Evolutionary conservation across 257 asterid genomes (phyloP).

Genomic region (Eucommia ulmoides): DNA sequence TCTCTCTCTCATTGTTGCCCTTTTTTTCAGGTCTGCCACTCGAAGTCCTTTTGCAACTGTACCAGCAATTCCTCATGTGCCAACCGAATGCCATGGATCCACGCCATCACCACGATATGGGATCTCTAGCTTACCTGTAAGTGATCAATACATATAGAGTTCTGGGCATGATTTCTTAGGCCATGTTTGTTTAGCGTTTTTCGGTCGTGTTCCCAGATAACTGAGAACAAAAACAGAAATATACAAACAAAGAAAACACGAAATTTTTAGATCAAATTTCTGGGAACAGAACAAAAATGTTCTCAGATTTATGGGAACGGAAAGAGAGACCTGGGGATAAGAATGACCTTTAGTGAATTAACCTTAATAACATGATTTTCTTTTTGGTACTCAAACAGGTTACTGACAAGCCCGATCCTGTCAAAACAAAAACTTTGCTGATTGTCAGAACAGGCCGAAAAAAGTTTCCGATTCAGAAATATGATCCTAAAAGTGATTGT

Average conservation of each 20-base stretch:
- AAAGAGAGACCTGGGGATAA: too few species aligned
- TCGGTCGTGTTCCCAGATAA: background rate
- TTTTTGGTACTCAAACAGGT: constrained; percentile 10
- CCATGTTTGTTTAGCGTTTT: too few species aligned
- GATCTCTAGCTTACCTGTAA: too few species aligned
- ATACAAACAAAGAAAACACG: background rate
- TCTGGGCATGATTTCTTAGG: too few species aligned
- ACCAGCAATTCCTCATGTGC: constrained; percentile 6
- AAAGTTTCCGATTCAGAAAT: constrained; percentile 8
- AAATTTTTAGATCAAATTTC: background rate
- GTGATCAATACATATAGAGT: too few species aligned
- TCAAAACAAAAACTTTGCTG: constrained; percentile 1
- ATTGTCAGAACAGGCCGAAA: constrained; percentile 3
- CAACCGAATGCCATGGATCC: constrained; percentile 4
- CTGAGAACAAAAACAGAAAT: background rate
- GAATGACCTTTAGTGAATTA: too few species aligned
- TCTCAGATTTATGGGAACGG: too few species aligned
- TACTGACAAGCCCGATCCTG: constrained; percentile 14
- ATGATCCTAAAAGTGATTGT: too few species aligned
- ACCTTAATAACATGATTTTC: too few species aligned
- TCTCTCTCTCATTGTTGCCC: background rate
- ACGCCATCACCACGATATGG: constrained; percentile 15
- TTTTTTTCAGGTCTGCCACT: constrained; percentile 11
- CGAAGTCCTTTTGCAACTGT: constrained; percentile 10
- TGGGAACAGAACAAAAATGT: background rate